These are phyloP conservation scores for Kalmanozyma brasiliensis DNA, from an alignment of 1,284 basidiomycete species.

Conservation along the genomic window DNA sequence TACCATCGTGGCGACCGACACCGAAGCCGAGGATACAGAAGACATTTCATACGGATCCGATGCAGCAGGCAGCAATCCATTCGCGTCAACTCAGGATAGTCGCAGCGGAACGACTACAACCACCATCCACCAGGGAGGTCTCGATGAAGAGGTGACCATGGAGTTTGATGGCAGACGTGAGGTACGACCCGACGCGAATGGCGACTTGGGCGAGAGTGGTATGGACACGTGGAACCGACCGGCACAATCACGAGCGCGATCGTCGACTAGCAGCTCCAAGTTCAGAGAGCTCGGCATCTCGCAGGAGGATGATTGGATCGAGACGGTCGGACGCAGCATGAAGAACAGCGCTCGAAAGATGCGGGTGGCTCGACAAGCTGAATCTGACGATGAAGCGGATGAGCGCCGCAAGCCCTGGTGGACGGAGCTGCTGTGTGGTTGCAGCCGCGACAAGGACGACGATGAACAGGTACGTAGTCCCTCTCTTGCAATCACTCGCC, in stretches of 20 bases:
- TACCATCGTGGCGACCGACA: constrained; percentile 52
- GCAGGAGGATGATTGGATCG: constrained; percentile 42
- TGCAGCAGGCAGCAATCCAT: constrained; percentile 16
- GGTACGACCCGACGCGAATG: constrained; percentile 6
- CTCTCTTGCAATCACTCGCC: not conserved
- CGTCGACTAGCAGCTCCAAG: constrained; percentile 47
- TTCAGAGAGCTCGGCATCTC: constrained; percentile 49
- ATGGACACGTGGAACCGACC: constrained; percentile 9
- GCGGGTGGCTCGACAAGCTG: constrained; percentile 15
- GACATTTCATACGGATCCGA: not conserved
- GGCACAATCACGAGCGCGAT: constrained; percentile 17
- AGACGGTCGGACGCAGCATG: constrained; percentile 15
- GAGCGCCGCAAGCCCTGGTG: constrained; percentile 45
- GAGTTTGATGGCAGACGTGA: constrained; percentile 23
- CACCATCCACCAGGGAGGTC: constrained; percentile 45
- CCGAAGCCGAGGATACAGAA: constrained; percentile 27
- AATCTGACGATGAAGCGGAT: constrained; percentile 8
- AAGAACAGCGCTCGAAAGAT: constrained; percentile 6
- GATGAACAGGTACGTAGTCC: constrained; percentile 53
- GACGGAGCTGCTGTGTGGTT: constrained; percentile 54
- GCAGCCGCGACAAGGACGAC: constrained; percentile 44
- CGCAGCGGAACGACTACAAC: constrained; percentile 12
- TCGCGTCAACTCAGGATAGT: constrained; percentile 27
- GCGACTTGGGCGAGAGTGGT: constrained; percentile 31
- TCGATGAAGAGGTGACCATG: constrained; percentile 43